Percentiles rank a stretch among this genome's conserved stretches.
These are phyloP conservation scores for Neostapfia colusana DNA, from an alignment of 176 grass and related monocot genomes.

Conservation along the genomic window DNA sequence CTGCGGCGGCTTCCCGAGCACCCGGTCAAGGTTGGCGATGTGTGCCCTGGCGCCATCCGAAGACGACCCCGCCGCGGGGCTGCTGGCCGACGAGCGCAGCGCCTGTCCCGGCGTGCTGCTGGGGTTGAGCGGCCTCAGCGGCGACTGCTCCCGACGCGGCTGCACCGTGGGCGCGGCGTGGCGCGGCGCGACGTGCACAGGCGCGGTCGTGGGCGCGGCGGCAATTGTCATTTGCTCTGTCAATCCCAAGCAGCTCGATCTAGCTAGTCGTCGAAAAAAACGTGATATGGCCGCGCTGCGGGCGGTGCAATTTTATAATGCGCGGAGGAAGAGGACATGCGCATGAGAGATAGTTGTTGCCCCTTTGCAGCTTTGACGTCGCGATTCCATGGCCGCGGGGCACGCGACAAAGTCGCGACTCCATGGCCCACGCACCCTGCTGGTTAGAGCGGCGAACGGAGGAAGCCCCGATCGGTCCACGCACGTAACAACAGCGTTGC, in stretches of 20 bases:
- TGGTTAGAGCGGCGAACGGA: neutral
- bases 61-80: neutral
- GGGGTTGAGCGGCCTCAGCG: slow-evolving; percentile 59
- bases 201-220: slow-evolving; percentile 34
- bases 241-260: neutral
- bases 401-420: slow-evolving; percentile 28
- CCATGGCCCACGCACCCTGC: neutral
- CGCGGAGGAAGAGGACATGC: neutral
- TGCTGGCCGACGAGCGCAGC: slow-evolving; percentile 12
- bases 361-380: slow-evolving; percentile 24
- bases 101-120: slow-evolving; percentile 32
- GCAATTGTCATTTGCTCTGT: slow-evolving; percentile 39
- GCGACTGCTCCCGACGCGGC: slow-evolving; percentile 38
- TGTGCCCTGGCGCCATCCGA: slow-evolving; percentile 29
- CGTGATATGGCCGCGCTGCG: neutral
- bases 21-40: slow-evolving; percentile 78
- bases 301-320: slow-evolving; percentile 19
- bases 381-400: slow-evolving; percentile 27
- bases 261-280: slow-evolving; percentile 13
- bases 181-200: slow-evolving; percentile 43
- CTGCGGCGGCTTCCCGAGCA: slow-evolving; percentile 63
- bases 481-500: neutral
- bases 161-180: neutral
- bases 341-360: neutral
- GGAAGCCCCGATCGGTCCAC: neutral